Evolutionary conservation across 305 asterid species (phyloP).

Genomic region (Coffea humblotiana): DNA sequence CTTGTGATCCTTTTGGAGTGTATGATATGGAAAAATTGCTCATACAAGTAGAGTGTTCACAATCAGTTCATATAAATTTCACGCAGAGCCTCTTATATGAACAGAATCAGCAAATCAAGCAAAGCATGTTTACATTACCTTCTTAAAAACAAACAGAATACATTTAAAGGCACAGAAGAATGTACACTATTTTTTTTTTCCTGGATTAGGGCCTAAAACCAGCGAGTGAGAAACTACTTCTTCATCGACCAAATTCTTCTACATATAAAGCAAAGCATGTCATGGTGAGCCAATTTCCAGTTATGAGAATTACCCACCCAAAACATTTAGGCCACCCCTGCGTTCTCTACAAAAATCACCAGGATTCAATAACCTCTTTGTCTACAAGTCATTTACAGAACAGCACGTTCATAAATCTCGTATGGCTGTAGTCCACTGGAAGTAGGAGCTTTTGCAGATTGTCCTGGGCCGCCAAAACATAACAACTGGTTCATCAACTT

Average conservation of each 20-base stretch:
- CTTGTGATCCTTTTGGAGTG: too few species aligned
- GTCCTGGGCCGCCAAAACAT: constrained; percentile 53
- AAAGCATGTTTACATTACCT: neutral
- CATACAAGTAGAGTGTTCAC: neutral
- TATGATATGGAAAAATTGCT: too few species aligned
- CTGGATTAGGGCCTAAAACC: neutral
- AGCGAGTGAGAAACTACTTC: neutral
- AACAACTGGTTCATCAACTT: constrained; percentile 58
- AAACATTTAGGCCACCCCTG: neutral
- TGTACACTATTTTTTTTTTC: constrained; percentile 5
- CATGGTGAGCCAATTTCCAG: neutral
- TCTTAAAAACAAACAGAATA: neutral
- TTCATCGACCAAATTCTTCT: neutral
- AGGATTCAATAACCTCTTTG: too few species aligned
- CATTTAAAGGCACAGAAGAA: neutral
- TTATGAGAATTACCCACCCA: neutral
- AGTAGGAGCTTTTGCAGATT: constrained; percentile 29
- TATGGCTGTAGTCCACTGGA: constrained; percentile 37
- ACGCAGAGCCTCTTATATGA: neutral
- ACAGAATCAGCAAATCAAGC: neutral
- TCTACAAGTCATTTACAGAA: constrained; percentile 35
- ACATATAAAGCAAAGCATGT: neutral
- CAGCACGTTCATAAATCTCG: constrained; percentile 59
- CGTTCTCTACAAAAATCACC: neutral
- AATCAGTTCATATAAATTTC: neutral